phyloP scores from a whole-genome alignment of 352 stramenopile species.

The Pythium folliculosum region DNA sequence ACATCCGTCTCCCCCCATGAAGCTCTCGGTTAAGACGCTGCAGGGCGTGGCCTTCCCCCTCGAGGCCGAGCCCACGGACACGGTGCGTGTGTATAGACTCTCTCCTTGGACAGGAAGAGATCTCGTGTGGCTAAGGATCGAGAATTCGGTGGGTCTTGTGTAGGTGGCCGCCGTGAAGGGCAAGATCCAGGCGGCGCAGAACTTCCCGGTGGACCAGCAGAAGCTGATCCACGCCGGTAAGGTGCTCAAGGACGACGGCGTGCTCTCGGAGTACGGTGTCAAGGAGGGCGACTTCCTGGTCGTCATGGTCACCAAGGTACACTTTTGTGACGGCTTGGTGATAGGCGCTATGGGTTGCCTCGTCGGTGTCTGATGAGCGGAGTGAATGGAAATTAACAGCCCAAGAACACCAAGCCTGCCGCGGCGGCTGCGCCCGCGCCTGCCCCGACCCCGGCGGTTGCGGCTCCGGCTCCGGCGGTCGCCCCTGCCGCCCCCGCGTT shows the following conservation, averaged over 20 bases:
- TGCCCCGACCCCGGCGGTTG: constrained; percentile 23
- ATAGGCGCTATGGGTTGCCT: no score
- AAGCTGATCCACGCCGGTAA: constrained; percentile 90
- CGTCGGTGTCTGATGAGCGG: neutral
- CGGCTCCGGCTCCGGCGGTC: constrained; percentile 30
- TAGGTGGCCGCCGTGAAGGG: constrained; percentile 77
- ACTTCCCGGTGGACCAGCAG: constrained; percentile 69
- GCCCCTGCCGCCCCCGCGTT: constrained; percentile 35
- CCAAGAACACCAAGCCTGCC: constrained; percentile 58
- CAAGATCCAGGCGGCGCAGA: constrained; percentile 79
- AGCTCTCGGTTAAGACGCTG: constrained; percentile 87
- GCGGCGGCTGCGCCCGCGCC: constrained; percentile 34
- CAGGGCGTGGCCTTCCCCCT: constrained; percentile 82
- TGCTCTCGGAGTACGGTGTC: constrained; percentile 79
- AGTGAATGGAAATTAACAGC: no score
- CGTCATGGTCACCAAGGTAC: constrained; percentile 86
- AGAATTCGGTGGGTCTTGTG: constrained; percentile 1
- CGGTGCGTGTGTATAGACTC: constrained; percentile 33
- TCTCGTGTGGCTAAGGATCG: neutral
- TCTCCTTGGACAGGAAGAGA: neutral
- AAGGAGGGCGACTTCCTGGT: constrained; percentile 90
- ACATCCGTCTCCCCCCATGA: constrained; percentile 42
- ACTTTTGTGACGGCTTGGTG: neutral
- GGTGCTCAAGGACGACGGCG: constrained; percentile 86
- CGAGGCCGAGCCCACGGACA: constrained; percentile 70